These are phyloP conservation scores for Venturia effusa DNA, from an alignment of 2,329 filamentous ascomycete genomes.

Conservation along the genomic window DNA sequence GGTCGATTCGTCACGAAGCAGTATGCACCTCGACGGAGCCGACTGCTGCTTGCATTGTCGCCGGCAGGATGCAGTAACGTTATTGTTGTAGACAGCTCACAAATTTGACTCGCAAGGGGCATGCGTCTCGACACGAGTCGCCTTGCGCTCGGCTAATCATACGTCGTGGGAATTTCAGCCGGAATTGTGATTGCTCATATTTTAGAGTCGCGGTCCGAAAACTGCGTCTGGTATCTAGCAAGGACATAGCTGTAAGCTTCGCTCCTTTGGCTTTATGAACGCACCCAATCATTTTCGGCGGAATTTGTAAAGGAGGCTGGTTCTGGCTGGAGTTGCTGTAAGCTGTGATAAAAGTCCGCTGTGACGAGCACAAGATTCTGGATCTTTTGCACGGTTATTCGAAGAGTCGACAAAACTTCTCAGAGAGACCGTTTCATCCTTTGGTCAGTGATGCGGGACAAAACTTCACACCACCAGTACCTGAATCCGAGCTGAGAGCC, in stretches of 20 bases:
- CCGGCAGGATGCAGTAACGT: not conserved
- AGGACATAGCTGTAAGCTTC: too few relatives aligned
- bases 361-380: too few relatives aligned
- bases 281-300: too few relatives aligned
- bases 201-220: not conserved
- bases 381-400: too few relatives aligned
- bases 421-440: too few relatives aligned
- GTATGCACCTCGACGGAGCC: not conserved
- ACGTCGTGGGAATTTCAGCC: not conserved
- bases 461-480: too few relatives aligned
- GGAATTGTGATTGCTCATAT: not conserved
- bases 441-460: too few relatives aligned
- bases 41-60: not conserved
- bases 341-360: too few relatives aligned
- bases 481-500: not conserved
- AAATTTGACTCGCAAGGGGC: not conserved
- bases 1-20: not conserved
- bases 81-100: not conserved
- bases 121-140: not conserved
- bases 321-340: not conserved
- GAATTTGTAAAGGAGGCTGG: not conserved
- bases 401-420: too few relatives aligned
- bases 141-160: not conserved
- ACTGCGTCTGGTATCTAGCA: not conserved
- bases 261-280: not conserved